phyloP scores from a whole-genome alignment of 2,329 filamentous ascomycete genomes.

The Lithohypha guttulata region DNA sequence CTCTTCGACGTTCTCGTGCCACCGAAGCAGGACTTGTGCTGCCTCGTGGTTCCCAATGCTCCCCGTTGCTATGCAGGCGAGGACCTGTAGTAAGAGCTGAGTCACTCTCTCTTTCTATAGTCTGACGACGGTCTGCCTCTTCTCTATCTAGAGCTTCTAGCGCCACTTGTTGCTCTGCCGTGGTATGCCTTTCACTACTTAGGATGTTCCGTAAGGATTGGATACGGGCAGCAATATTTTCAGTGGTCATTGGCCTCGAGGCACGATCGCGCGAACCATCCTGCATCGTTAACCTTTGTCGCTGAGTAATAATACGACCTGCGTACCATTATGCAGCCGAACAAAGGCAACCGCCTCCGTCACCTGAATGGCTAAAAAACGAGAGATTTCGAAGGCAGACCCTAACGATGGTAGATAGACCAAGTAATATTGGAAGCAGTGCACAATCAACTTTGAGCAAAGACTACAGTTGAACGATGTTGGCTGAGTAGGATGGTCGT shows the following conservation, averaged over 20 bases:
- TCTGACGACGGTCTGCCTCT: conserved; percentile 23
- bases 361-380: not conserved
- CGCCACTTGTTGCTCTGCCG: conserved; percentile 26
- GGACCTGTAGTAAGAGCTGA: conserved; percentile 14
- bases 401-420: too few relatives aligned
- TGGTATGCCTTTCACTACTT: conserved; percentile 27
- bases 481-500: too few relatives aligned
- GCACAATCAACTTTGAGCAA: too few relatives aligned
- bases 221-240: conserved; percentile 22
- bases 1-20: conserved; percentile 20
- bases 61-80: conserved; percentile 1
- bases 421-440: too few relatives aligned
- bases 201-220: conserved; percentile 32
- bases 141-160: conserved; percentile 32
- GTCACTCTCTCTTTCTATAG: conserved; percentile 23
- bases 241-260: conserved; percentile 18
- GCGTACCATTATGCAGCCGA: conserved; percentile 6
- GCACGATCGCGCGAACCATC: conserved; percentile 11
- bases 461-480: too few relatives aligned
- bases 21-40: conserved; percentile 13
- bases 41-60: conserved; percentile 11
- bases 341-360: conserved; percentile 6
- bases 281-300: conserved; percentile 6
- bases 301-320: not conserved
- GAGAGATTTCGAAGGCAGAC: too few relatives aligned